Evolutionary conservation across 2,329 filamentous ascomycete genomes (phyloP).

Genomic region (Colletotrichum musicola): DNA sequence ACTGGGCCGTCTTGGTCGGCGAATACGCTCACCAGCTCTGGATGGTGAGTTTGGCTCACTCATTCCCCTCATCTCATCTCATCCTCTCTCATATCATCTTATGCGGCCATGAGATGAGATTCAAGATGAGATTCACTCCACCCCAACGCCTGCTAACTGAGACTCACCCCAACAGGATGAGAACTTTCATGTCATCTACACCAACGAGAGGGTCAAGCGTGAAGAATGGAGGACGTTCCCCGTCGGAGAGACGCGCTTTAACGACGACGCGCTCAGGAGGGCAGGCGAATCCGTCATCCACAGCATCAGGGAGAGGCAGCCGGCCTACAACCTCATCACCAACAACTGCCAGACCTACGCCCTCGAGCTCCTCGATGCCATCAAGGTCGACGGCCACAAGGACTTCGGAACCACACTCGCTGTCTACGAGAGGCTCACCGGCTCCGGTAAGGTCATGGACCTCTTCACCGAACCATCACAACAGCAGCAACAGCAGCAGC

Average conservation of each 20-base stretch:
- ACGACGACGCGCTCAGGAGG: slow-evolving; percentile 64
- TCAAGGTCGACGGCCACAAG: slow-evolving; percentile 62
- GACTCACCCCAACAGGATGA: slow-evolving; percentile 56
- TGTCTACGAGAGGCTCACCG: slow-evolving; percentile 65
- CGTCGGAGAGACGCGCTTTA: slow-evolving; percentile 66
- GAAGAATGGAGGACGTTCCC: slow-evolving; percentile 64
- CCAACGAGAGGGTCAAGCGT: slow-evolving; percentile 60
- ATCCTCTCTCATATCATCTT: too few relatives aligned
- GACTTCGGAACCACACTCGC: slow-evolving; percentile 67
- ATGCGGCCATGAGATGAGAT: too few relatives aligned
- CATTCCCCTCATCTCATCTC: too few relatives aligned
- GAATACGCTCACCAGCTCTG: slow-evolving; percentile 69
- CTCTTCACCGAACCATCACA: slow-evolving; percentile 57
- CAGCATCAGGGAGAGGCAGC: slow-evolving; percentile 60
- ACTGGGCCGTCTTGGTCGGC: slow-evolving; percentile 70
- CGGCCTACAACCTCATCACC: slow-evolving; percentile 69
- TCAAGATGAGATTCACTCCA: too few relatives aligned
- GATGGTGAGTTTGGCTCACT: slow-evolving; percentile 58
- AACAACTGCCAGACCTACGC: slow-evolving; percentile 73
- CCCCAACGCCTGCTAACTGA: background rate
- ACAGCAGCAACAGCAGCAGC: slow-evolving; percentile 10
- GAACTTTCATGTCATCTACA: slow-evolving; percentile 68
- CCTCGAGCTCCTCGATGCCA: slow-evolving; percentile 64
- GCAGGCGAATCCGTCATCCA: slow-evolving; percentile 66
- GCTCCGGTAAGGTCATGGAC: slow-evolving; percentile 63